Percentiles rank a stretch among this genome's conserved stretches.
phyloP scores from a whole-genome alignment of 176 grass and related monocot species.

The Hsuehochloa calcarea region DNA sequence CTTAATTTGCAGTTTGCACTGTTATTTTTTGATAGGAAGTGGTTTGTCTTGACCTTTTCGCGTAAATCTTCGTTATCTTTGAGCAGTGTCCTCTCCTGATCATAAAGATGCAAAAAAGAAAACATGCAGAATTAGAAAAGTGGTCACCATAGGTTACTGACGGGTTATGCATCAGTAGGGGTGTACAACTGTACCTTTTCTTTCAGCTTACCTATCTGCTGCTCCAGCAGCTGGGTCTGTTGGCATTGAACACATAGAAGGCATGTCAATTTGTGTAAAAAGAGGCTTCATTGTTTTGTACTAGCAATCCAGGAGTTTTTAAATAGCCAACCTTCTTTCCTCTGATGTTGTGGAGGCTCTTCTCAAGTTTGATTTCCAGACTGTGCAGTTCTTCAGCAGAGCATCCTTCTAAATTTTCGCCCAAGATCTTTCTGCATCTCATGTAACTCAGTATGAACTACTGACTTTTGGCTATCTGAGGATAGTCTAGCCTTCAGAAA shows the following conservation, averaged over 20 bases:
- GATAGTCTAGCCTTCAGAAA: not conserved
- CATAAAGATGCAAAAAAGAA: not conserved
- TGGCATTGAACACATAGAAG: conserved; percentile 12
- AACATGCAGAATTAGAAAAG: not conserved
- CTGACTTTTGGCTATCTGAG: not conserved
- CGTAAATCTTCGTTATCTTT: conserved; percentile 49
- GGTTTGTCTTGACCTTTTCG: conserved; percentile 39
- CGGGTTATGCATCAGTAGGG: not conserved
- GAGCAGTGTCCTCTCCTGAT: conserved; percentile 47
- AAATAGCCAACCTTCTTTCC: conserved; percentile 48
- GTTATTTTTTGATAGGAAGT: not conserved
- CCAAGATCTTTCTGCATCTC: conserved; percentile 50
- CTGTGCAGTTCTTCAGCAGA: conserved; percentile 49
- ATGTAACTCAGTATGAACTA: not conserved
- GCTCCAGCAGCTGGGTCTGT: conserved; percentile 53
- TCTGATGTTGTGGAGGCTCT: conserved; percentile 48
- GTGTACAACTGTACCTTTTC: conserved; percentile 43
- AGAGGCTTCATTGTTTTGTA: not conserved
- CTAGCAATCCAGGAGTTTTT: not conserved
- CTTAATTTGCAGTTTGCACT: not conserved
- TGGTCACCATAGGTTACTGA: not conserved
- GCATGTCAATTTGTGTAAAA: conserved; percentile 2
- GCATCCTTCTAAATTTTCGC: conserved; percentile 57
- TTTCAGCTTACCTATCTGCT: conserved; percentile 62
- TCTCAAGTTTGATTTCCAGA: conserved; percentile 51